Conservation (phyloP, 2,329 filamentous ascomycete species). For the Xylaria polymorpha region DNA sequence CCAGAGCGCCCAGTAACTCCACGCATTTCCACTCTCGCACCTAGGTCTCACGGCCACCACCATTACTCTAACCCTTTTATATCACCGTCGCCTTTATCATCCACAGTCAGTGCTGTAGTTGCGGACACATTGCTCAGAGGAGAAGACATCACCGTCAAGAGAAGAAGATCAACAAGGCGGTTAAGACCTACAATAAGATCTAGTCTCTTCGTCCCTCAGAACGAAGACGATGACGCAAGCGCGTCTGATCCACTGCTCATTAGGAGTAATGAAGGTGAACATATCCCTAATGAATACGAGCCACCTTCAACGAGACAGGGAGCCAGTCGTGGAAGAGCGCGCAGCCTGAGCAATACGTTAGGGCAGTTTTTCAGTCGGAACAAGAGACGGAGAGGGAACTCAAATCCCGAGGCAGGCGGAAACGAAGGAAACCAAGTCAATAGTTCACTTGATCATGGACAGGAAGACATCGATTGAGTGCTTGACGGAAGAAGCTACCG, state of each 20-base stretch:
- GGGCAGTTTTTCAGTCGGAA: constrained; percentile 52
- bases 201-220: constrained; percentile 65
- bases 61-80: constrained; percentile 63
- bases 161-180: constrained; percentile 59
- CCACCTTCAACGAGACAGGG: constrained; percentile 30
- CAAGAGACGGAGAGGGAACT: constrained; percentile 45
- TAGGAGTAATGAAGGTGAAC: constrained; percentile 36
- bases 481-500: constrained; percentile 4
- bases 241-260: constrained; percentile 43
- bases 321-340: constrained; percentile 51
- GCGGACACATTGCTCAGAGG: constrained; percentile 65
- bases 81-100: constrained; percentile 69
- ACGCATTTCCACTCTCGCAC: constrained; percentile 49
- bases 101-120: constrained; percentile 68
- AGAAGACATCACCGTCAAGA: constrained; percentile 54
- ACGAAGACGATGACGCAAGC: constrained; percentile 46
- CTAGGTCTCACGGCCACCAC: constrained; percentile 53
- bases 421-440: constrained; percentile 35
- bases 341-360: constrained; percentile 56
- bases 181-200: constrained; percentile 63
- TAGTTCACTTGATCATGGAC: constrained; percentile 23
- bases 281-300: constrained; percentile 41
- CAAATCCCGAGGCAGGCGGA: constrained; percentile 45
- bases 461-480: constrained; percentile 26
- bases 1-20: constrained; percentile 48